Conservation (phyloP, 352 stramenopile species). For the Pythium biforme region DNA sequence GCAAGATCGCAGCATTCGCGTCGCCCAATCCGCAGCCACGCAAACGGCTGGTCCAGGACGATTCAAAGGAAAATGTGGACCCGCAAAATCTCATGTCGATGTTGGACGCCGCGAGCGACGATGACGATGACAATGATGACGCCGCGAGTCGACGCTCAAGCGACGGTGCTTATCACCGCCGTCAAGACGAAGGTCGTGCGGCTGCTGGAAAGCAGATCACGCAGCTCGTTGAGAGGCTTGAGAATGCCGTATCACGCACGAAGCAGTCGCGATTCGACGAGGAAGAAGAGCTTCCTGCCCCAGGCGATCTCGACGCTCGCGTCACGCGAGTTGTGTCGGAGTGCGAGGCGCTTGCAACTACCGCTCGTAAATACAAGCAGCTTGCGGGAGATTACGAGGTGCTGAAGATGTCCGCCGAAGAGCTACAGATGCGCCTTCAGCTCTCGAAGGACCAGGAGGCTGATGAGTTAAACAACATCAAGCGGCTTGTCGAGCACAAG, state of each 20-base stretch:
- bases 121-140: slow-evolving; percentile 11
- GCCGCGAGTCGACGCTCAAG: slow-evolving; percentile 6
- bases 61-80: slow-evolving; percentile 51
- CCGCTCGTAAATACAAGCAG: slow-evolving; percentile 24
- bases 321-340: slow-evolving; percentile 35
- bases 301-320: slow-evolving; percentile 11
- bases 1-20: slow-evolving; percentile 6
- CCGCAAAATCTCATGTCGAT: slow-evolving; percentile 36
- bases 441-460: slow-evolving; percentile 22
- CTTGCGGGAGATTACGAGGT: slow-evolving; percentile 39
- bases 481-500: slow-evolving; percentile 29
- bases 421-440: slow-evolving; percentile 30
- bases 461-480: slow-evolving; percentile 34
- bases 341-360: slow-evolving; percentile 29
- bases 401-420: slow-evolving; percentile 44
- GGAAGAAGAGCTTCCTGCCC: neutral
- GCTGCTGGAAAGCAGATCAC: neutral
- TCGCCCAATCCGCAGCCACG: slow-evolving; percentile 35
- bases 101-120: slow-evolving; percentile 12
- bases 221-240: slow-evolving; percentile 10
- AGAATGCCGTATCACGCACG: slow-evolving; percentile 2
- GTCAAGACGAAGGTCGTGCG: neutral
- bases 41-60: slow-evolving; percentile 25
- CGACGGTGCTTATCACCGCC: neutral
- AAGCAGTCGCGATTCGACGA: neutral